These are phyloP conservation scores for Ploettnerulaceae sp. DNA, from an alignment of 2,329 filamentous ascomycete genomes.

Conservation along the genomic window DNA sequence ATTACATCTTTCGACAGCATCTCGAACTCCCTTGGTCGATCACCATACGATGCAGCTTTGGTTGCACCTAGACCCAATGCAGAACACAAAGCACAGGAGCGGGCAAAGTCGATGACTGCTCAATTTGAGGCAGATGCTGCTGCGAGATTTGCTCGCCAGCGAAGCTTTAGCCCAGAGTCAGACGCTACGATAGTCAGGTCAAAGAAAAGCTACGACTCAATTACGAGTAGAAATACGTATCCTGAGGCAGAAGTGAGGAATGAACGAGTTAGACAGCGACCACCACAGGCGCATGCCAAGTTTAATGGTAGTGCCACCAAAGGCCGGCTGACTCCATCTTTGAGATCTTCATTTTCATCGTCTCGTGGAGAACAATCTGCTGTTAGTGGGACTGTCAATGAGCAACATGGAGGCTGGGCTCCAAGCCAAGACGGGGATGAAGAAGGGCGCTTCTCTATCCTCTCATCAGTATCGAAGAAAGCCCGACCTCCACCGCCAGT, in stretches of 20 bases:
- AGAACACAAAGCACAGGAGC: constrained; percentile 6
- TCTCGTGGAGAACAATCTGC: not conserved
- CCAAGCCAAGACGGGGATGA: not conserved
- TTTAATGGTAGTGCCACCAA: constrained; percentile 1
- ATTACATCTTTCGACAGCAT: constrained; percentile 24
- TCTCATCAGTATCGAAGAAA: not conserved
- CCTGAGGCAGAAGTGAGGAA: not conserved
- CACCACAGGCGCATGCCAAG: constrained; percentile 7
- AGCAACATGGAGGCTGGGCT: not conserved
- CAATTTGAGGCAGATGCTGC: constrained; percentile 24
- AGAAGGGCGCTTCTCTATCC: not conserved
- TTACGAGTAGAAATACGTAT: constrained; percentile 1
- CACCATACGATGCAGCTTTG: constrained; percentile 24
- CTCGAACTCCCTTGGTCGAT: constrained; percentile 23
- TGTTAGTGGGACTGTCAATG: not conserved
- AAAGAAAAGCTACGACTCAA: constrained; percentile 17
- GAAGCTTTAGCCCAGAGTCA: constrained; percentile 8
- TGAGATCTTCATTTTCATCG: not conserved
- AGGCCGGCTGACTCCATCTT: not conserved
- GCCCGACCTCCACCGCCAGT: constrained; percentile 5
- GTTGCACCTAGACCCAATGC: constrained; percentile 1
- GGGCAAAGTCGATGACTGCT: constrained; percentile 25
- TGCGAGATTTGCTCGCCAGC: constrained; percentile 12
- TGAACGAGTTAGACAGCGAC: constrained; percentile 1
- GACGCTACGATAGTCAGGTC: constrained; percentile 3